phyloP scores from a whole-genome alignment of 176 grass and related monocot species.

The Musa itinerans region DNA sequence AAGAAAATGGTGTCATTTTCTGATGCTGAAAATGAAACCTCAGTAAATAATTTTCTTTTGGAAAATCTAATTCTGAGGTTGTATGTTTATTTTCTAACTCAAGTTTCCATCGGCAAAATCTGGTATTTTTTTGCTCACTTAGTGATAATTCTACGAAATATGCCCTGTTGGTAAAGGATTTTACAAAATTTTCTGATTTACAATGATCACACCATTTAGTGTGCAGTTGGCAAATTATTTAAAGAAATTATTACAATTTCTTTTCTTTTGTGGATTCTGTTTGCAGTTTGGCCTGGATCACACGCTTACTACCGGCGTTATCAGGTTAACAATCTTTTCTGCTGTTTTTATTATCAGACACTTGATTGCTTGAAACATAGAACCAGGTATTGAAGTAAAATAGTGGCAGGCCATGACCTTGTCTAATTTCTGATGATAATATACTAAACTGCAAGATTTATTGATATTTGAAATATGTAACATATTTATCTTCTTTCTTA shows the following conservation, averaged over 20 bases:
- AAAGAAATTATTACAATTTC: not conserved
- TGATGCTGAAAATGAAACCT: not conserved
- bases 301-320: slow-evolving; percentile 97
- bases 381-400: not conserved
- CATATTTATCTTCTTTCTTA: not conserved
- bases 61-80: not conserved
- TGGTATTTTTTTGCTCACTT: not conserved
- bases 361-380: not conserved
- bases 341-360: not conserved
- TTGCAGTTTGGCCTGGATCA: slow-evolving; percentile 99
- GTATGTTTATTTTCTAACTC: not conserved
- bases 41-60: not conserved
- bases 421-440: slow-evolving; percentile 2
- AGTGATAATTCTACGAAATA: not conserved
- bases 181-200: not conserved
- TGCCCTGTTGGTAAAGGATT: too few relatives aligned
- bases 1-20: not conserved
- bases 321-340: slow-evolving; percentile 52
- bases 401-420: not conserved
- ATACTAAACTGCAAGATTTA: not conserved
- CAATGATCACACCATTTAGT: not conserved
- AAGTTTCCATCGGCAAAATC: not conserved
- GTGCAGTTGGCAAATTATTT: not conserved
- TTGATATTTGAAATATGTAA: not conserved
- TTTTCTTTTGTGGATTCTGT: not conserved